These are phyloP conservation scores for Calamus simplicifolius DNA, from an alignment of 176 grass and related monocot species.

Conservation along the genomic window DNA sequence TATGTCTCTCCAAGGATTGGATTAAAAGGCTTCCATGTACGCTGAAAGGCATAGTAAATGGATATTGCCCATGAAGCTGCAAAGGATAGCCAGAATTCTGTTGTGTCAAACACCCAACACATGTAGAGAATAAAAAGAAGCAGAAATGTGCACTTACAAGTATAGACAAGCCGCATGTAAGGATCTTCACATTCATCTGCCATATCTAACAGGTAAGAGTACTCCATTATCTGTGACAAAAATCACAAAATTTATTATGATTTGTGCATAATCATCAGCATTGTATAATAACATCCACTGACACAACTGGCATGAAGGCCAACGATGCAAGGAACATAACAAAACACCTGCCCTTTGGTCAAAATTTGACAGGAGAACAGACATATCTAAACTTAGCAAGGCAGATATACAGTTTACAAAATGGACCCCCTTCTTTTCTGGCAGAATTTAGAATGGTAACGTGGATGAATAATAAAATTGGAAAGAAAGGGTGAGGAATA, in stretches of 20 bases:
- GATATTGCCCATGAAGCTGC: slow-evolving; percentile 96
- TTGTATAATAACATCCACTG: no score
- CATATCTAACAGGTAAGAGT: slow-evolving; percentile 81
- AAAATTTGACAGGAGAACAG: no score
- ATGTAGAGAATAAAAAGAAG: slow-evolving; percentile 3
- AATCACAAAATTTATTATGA: neutral
- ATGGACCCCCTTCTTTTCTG: no score
- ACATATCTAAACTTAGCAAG: no score
- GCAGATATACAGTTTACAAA: no score
- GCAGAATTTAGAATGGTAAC: no score
- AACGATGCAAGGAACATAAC: no score
- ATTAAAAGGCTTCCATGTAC: slow-evolving; percentile 97
- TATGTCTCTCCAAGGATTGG: slow-evolving; percentile 95
- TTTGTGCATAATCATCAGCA: neutral
- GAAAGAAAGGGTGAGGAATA: no score
- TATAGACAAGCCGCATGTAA: slow-evolving; percentile 79
- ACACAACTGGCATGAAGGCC: no score
- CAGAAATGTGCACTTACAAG: slow-evolving; percentile 48
- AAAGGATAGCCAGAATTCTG: slow-evolving; percentile 28
- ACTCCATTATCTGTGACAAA: slow-evolving; percentile 73
- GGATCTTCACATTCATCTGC: slow-evolving; percentile 97
- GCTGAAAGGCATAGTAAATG: slow-evolving; percentile 60
- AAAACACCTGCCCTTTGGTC: no score
- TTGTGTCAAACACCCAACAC: slow-evolving; percentile 8
- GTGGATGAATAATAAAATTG: no score